These are phyloP conservation scores for Stachybotrys chartarum DNA, from an alignment of 2,329 filamentous ascomycete species.

Conservation along the genomic window DNA sequence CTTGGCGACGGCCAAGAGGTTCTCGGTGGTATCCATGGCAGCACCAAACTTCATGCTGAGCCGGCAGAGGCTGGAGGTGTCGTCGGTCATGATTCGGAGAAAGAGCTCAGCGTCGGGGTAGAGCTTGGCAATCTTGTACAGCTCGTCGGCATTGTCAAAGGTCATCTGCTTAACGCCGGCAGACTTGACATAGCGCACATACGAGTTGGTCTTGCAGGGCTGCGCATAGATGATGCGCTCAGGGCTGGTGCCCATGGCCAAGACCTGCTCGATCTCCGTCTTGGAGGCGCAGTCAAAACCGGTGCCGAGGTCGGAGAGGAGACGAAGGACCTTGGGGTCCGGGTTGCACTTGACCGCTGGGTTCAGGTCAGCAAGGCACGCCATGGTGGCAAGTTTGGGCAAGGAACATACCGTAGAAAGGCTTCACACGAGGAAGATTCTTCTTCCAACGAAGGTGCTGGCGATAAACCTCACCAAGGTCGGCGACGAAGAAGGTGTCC, in stretches of 20 bases:
- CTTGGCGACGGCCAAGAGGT: constrained; percentile 72
- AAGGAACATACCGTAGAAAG: constrained; percentile 73
- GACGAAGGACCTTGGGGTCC: constrained; percentile 78
- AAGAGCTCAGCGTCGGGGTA: constrained; percentile 86
- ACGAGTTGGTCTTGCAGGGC: constrained; percentile 99
- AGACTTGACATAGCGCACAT: constrained; percentile 81
- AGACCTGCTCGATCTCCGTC: constrained; percentile 88
- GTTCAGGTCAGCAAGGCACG: background rate
- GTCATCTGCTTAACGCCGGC: constrained; percentile 95
- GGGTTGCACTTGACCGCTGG: constrained; percentile 98
- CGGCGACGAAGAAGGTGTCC: constrained; percentile 96
- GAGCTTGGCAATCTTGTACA: constrained; percentile 93
- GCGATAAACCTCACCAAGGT: constrained; percentile 96
- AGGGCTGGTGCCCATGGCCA: constrained; percentile 75
- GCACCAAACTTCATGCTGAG: constrained; percentile 97
- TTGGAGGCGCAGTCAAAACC: constrained; percentile 99
- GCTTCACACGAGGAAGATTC: constrained; percentile 85
- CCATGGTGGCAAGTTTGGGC: background rate
- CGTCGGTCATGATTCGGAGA: constrained; percentile 91
- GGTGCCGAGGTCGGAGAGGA: constrained; percentile 81
- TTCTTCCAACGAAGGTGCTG: constrained; percentile 98
- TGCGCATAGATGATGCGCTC: constrained; percentile 97
- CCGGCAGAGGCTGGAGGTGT: constrained; percentile 88
- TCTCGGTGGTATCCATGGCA: constrained; percentile 71
- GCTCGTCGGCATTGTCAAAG: constrained; percentile 96